Percentiles rank a stretch among this genome's conserved stretches.
These are phyloP conservation scores for Pisolithus albus DNA, from an alignment of 768 basidiomycete species.

Conservation along the genomic window DNA sequence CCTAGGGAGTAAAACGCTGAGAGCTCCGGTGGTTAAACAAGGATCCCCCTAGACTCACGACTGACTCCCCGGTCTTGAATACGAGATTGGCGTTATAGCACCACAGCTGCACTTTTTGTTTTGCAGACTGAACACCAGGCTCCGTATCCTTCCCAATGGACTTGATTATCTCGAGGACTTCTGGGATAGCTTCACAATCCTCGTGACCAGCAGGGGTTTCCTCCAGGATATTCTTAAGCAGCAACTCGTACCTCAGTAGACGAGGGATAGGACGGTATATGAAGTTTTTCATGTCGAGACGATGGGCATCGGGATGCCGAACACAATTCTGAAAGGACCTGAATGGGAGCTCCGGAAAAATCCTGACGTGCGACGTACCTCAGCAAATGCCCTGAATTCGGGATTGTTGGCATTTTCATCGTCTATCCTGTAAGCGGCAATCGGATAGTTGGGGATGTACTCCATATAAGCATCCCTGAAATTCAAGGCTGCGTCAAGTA, in stretches of 20 bases:
- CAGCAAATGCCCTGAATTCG: conserved; percentile 75
- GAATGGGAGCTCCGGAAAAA: background rate
- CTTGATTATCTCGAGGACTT: conserved; percentile 83
- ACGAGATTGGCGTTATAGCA: conserved; percentile 71
- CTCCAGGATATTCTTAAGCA: conserved; percentile 75
- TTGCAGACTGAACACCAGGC: conserved; percentile 77
- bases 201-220: conserved; percentile 68
- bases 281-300: conserved; percentile 89
- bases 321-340: conserved; percentile 33
- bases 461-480: conserved; percentile 92
- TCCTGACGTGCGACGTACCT: conserved; percentile 40
- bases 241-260: conserved; percentile 78
- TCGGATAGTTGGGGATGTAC: conserved; percentile 90
- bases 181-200: conserved; percentile 76
- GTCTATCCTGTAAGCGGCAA: conserved; percentile 81
- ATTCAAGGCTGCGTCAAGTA: conserved; percentile 85
- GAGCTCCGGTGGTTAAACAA: background rate
- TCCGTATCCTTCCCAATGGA: conserved; percentile 82
- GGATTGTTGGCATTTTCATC: conserved; percentile 81
- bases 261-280: conserved; percentile 89
- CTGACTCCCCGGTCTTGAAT: conserved; percentile 71
- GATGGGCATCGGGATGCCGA: conserved; percentile 70
- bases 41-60: conserved; percentile 32
- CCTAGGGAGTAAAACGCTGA: conserved; percentile 30
- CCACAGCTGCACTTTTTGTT: conserved; percentile 89